Conservation (phyloP, 495 filamentous ascomycete species). For the Daldinia childiae region DNA sequence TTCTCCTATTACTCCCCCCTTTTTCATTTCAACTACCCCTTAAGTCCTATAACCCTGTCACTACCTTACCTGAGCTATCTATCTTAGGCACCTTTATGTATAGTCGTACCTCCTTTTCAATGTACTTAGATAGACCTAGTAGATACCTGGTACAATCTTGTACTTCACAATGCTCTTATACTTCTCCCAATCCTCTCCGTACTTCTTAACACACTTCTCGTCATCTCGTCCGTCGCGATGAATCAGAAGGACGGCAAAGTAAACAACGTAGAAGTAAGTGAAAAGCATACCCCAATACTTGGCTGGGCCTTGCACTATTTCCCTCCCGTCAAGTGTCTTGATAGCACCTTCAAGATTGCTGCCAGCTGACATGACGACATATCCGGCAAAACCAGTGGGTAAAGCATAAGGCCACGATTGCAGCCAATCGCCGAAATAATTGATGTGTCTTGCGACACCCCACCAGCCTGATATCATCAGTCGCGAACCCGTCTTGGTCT, state of each 20-base stretch:
- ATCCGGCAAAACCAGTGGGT: slow-evolving; percentile 88
- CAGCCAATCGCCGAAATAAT: slow-evolving; percentile 97
- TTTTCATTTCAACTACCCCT: background rate
- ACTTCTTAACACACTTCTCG: slow-evolving; percentile 90
- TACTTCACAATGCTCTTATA: slow-evolving; percentile 86
- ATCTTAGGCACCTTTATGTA: background rate
- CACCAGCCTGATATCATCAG: slow-evolving; percentile 93
- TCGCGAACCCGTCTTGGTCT: slow-evolving; percentile 83
- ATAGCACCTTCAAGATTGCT: slow-evolving; percentile 56
- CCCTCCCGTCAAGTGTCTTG: slow-evolving; percentile 65
- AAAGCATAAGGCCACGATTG: slow-evolving; percentile 93
- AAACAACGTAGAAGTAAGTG: slow-evolving; percentile 95
- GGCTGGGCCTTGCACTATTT: slow-evolving; percentile 75
- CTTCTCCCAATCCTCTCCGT: slow-evolving; percentile 91
- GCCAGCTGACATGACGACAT: slow-evolving; percentile 66
- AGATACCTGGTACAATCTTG: slow-evolving; percentile 90
- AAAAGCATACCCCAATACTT: slow-evolving; percentile 84
- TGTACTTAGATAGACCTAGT: slow-evolving; percentile 58
- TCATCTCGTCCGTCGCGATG: slow-evolving; percentile 94
- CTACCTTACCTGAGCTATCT: background rate
- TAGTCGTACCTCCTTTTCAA: no score
- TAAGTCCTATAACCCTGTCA: background rate
- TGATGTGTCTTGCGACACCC: slow-evolving; percentile 92
- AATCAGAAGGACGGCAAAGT: slow-evolving; percentile 88
- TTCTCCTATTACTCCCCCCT: background rate